Evolutionary conservation across 2,329 filamentous ascomycete species (phyloP).

Genomic region (Phoma sp.): DNA sequence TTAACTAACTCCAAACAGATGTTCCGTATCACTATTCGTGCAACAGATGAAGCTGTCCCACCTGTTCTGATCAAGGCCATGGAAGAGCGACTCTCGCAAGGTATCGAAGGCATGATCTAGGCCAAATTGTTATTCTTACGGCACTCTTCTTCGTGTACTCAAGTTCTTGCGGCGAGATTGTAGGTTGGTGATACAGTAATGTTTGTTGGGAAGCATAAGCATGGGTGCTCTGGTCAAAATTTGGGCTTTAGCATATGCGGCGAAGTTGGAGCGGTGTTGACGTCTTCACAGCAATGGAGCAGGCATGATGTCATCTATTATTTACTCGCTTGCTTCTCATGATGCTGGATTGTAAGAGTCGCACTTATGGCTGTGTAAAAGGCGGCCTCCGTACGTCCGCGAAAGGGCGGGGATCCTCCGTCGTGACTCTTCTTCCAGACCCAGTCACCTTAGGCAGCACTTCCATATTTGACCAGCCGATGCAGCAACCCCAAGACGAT

Average conservation of each 20-base stretch:
- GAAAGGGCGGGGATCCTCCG: conserved; percentile 12
- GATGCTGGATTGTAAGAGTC: background rate
- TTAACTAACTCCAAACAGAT: conserved; percentile 66
- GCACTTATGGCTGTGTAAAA: background rate
- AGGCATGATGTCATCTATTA: background rate
- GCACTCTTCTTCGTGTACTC: conserved; percentile 6
- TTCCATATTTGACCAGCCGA: background rate
- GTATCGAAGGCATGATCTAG: conserved; percentile 48
- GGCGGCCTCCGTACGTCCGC: background rate
- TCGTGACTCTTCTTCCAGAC: conserved; percentile 4
- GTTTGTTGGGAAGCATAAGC: conserved; percentile 20
- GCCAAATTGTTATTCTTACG: background rate
- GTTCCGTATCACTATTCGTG: conserved; percentile 91
- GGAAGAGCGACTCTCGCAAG: conserved; percentile 77
- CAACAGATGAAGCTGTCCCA: conserved; percentile 90
- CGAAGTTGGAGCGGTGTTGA: conserved; percentile 1
- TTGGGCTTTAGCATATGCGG: conserved; percentile 2
- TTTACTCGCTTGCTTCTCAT: background rate
- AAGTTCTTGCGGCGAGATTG: background rate
- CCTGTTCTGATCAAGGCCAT: conserved; percentile 81
- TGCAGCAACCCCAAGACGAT: background rate
- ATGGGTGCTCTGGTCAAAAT: conserved; percentile 9
- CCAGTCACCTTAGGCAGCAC: background rate
- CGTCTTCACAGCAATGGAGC: conserved; percentile 2
- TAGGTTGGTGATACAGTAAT: conserved; percentile 20